A percentile compares a stretch with the other conserved stretches of the same genome.
Evolutionary conservation across 2,329 filamentous ascomycete species (phyloP).

Genomic region (Colletotrichum sublineola): DNA sequence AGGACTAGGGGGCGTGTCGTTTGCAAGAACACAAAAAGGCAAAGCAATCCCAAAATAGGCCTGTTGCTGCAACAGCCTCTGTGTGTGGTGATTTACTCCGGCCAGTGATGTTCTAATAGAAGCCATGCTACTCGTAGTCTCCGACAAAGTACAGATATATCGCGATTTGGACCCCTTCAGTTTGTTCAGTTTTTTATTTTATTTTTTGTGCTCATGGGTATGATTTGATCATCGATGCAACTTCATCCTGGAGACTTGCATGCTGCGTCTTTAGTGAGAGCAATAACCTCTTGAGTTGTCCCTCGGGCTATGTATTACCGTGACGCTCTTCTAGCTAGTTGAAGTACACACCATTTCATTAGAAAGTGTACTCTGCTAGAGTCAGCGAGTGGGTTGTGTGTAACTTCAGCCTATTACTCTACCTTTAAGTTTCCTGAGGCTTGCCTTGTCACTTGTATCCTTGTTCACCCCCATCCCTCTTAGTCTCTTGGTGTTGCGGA

Average conservation of each 20-base stretch:
- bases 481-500: no score
- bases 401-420: not conserved
- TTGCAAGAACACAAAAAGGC: not conserved
- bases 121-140: not conserved
- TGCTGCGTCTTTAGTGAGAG: not conserved
- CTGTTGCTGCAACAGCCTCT: not conserved
- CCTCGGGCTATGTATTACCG: not conserved
- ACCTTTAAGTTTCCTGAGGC: not conserved
- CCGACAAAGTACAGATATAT: not conserved
- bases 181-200: not conserved
- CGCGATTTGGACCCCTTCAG: not conserved
- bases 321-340: no score
- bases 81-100: not conserved
- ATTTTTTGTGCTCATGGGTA: no score
- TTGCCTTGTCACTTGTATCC: not conserved
- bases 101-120: not conserved
- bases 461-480: no score
- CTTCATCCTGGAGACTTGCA: not conserved
- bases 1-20: slow-evolving; percentile 32
- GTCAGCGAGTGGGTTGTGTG: not conserved
- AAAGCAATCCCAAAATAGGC: not conserved
- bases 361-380: not conserved
- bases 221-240: not conserved
- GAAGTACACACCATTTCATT: not conserved
- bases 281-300: not conserved